A percentile compares a stretch with the other conserved stretches of the same genome.
Conservation (phyloP, 2,329 filamentous ascomycete species). For the Intubia oerlemansii region DNA sequence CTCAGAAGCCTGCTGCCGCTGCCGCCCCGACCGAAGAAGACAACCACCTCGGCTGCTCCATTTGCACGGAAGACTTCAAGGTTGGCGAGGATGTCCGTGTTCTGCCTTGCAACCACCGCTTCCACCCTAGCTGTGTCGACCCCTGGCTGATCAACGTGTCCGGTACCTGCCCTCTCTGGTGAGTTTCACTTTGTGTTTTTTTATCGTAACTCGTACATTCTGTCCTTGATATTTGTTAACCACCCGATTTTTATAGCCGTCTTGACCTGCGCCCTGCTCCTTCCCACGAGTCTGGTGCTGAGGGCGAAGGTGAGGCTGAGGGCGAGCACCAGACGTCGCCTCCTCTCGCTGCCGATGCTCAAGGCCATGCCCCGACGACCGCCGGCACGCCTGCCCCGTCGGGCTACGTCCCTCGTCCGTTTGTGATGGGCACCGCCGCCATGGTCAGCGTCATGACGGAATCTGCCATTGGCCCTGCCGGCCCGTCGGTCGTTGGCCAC, state of each 20-base stretch:
- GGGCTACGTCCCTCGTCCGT: too few relatives aligned
- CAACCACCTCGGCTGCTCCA: slow-evolving; percentile 35
- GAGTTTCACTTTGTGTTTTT: slow-evolving; percentile 13
- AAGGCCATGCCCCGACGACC: too few relatives aligned
- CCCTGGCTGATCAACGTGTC: slow-evolving; percentile 51
- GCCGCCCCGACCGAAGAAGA: slow-evolving; percentile 10
- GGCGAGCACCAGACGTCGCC: slow-evolving; percentile 15
- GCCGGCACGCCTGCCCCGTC: too few relatives aligned
- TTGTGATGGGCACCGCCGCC: too few relatives aligned
- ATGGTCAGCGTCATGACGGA: too few relatives aligned
- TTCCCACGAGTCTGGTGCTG: neutral
- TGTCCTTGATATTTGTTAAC: neutral
- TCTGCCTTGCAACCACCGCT: slow-evolving; percentile 45
- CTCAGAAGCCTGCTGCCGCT: too few relatives aligned
- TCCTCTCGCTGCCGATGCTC: slow-evolving; percentile 18
- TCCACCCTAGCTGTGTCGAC: slow-evolving; percentile 45
- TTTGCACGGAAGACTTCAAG: slow-evolving; percentile 48
- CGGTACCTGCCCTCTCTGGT: slow-evolving; percentile 49
- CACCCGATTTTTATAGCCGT: slow-evolving; percentile 22
- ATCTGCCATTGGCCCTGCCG: too few relatives aligned
- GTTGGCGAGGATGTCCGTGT: slow-evolving; percentile 47
- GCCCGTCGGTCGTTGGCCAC: neutral
- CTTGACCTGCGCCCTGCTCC: slow-evolving; percentile 25
- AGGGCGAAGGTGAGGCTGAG: slow-evolving; percentile 9
- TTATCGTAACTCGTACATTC: neutral